Conservation (phyloP, 768 basidiomycete genomes). For the Rhodosporidiobolus sp. region DNA sequence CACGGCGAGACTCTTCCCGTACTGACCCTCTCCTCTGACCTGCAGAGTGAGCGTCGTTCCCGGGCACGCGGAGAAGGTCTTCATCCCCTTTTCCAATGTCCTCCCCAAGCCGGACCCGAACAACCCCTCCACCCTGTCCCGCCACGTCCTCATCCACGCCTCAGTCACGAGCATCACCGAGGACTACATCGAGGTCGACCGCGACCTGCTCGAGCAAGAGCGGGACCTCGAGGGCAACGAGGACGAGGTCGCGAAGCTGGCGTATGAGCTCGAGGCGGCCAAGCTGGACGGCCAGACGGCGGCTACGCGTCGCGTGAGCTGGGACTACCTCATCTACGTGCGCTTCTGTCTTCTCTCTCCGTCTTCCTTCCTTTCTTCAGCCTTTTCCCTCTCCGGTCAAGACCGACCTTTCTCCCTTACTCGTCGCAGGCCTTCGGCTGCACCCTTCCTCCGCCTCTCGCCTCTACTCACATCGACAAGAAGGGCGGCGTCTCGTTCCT, state of each 20-base stretch:
- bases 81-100: slow-evolving; percentile 39
- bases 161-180: slow-evolving; percentile 25
- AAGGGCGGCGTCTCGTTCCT: slow-evolving; percentile 38
- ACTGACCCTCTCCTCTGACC: neutral
- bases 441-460: slow-evolving; percentile 40
- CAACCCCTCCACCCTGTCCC: neutral
- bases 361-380: too few relatives aligned
- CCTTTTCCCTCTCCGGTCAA: too few relatives aligned
- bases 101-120: slow-evolving; percentile 1
- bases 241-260: slow-evolving; percentile 13
- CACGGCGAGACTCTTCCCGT: too few relatives aligned
- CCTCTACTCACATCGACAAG: slow-evolving; percentile 25
- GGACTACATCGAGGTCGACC: slow-evolving; percentile 40
- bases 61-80: slow-evolving; percentile 41
- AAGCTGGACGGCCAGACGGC: neutral
- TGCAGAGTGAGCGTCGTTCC: slow-evolving; percentile 40
- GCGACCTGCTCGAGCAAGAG: slow-evolving; percentile 40
- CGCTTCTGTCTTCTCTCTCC: neutral
- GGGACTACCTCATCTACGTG: slow-evolving; percentile 43
- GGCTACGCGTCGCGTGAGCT: slow-evolving; percentile 21
- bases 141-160: slow-evolving; percentile 38
- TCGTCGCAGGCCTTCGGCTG: slow-evolving; percentile 42
- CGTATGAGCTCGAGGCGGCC: slow-evolving; percentile 23
- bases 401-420: too few relatives aligned
- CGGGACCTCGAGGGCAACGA: slow-evolving; percentile 21